phyloP scores from a whole-genome alignment of 306 rosid genomes.

The Mimosa bimucronata region DNA sequence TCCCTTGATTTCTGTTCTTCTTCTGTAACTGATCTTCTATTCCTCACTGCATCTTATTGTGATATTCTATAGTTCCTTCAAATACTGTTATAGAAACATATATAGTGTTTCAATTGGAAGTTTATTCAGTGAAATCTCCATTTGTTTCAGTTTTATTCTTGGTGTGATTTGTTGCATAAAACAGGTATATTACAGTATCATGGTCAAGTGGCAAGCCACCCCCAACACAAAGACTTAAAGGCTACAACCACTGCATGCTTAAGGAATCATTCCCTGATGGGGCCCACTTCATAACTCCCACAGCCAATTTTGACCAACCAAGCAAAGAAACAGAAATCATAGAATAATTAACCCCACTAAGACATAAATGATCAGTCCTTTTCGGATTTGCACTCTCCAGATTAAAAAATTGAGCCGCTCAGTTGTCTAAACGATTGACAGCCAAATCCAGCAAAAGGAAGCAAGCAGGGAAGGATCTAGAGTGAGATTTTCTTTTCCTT shows the following conservation, averaged over 20 bases:
- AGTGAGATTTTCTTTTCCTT: background rate
- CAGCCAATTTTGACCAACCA: slow-evolving; percentile 31
- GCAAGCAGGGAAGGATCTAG: background rate
- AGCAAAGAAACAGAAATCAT: slow-evolving; percentile 23
- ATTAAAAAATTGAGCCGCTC: background rate
- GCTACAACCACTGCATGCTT: slow-evolving; percentile 19
- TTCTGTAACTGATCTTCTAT: too few relatives aligned
- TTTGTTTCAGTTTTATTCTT: too few relatives aligned
- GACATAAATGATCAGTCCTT: slow-evolving; percentile 41
- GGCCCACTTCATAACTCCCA: slow-evolving; percentile 7
- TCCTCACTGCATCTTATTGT: too few relatives aligned
- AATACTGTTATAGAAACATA: too few relatives aligned
- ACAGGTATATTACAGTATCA: too few relatives aligned
- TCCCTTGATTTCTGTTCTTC: too few relatives aligned
- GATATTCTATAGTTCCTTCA: too few relatives aligned
- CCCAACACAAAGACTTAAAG: background rate
- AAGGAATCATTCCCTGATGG: background rate
- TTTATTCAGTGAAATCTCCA: too few relatives aligned
- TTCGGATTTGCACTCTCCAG: background rate
- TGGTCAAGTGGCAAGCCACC: slow-evolving; percentile 34
- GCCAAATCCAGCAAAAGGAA: background rate
- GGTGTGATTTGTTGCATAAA: too few relatives aligned
- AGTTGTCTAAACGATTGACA: background rate
- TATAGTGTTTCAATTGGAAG: too few relatives aligned
- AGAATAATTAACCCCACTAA: slow-evolving; percentile 35